Evolutionary conservation across 768 basidiomycete genomes (phyloP).

Genomic region (Brasilioporus rufonigricans): DNA sequence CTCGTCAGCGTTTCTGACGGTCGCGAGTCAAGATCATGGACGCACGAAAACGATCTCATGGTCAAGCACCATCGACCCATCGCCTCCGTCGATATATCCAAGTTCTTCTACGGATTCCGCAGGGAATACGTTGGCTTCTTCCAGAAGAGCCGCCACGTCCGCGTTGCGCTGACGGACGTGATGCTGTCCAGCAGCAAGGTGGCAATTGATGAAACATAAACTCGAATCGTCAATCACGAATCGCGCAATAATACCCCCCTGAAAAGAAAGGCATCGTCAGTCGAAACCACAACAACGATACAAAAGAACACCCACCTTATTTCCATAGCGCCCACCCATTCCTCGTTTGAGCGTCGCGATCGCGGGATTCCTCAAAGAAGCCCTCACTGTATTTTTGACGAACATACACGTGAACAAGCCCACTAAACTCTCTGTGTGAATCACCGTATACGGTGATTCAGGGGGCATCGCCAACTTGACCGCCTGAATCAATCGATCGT

Average conservation of each 20-base stretch:
- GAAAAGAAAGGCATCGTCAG: background rate
- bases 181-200: slow-evolving; percentile 93
- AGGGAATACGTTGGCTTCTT: slow-evolving; percentile 71
- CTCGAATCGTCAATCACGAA: slow-evolving; percentile 91
- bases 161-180: slow-evolving; percentile 80
- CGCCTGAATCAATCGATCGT: slow-evolving; percentile 70
- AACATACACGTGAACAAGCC: slow-evolving; percentile 81
- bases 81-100: slow-evolving; percentile 85
- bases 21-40: background rate
- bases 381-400: slow-evolving; percentile 63
- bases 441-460: slow-evolving; percentile 72
- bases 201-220: slow-evolving; percentile 93
- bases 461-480: slow-evolving; percentile 74
- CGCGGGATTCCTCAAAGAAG: slow-evolving; percentile 59
- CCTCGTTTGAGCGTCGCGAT: slow-evolving; percentile 89
- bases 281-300: background rate
- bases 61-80: slow-evolving; percentile 90
- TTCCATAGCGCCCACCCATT: slow-evolving; percentile 90
- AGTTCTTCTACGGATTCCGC: slow-evolving; percentile 49
- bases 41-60: slow-evolving; percentile 89
- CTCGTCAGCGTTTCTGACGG: background rate
- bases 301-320: slow-evolving; percentile 62
- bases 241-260: slow-evolving; percentile 91
- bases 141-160: slow-evolving; percentile 84
- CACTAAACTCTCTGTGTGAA: slow-evolving; percentile 86